These are phyloP conservation scores for Helotiales sp. DNA, from an alignment of 2,329 filamentous ascomycete species.

Conservation along the genomic window DNA sequence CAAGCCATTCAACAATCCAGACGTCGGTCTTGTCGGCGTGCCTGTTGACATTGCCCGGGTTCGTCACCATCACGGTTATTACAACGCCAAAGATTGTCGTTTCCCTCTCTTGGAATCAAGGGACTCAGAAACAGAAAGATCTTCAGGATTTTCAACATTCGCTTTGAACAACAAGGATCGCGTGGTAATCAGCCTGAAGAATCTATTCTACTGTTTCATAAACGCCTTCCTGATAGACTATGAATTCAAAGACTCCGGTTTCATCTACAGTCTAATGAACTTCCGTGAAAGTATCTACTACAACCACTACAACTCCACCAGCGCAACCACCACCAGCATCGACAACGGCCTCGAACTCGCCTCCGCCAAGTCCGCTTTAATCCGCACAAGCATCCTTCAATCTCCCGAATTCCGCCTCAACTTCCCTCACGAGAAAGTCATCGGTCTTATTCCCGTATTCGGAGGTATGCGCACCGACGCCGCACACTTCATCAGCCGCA, in stretches of 20 bases:
- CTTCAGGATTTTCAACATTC: too few species aligned
- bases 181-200: background rate
- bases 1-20: background rate
- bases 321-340: conserved; percentile 29
- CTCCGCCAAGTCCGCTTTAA: conserved; percentile 54
- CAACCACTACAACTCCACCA: background rate
- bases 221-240: background rate
- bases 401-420: conserved; percentile 8
- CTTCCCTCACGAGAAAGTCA: background rate
- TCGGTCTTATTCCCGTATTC: background rate
- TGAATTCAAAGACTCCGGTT: background rate
- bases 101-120: background rate
- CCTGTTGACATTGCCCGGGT: background rate
- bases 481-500: background rate
- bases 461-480: conserved; percentile 3
- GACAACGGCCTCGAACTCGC: conserved; percentile 56
- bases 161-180: background rate
- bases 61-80: background rate
- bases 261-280: background rate
- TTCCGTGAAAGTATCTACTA: background rate
- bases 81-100: background rate
- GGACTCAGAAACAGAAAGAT: too few species aligned
- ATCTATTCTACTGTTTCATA: background rate
- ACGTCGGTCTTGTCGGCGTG: conserved; percentile 7
- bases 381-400: conserved; percentile 14